Conservation (phyloP, 2,329 filamentous ascomycete species). For the Rosellinia necatrix region DNA sequence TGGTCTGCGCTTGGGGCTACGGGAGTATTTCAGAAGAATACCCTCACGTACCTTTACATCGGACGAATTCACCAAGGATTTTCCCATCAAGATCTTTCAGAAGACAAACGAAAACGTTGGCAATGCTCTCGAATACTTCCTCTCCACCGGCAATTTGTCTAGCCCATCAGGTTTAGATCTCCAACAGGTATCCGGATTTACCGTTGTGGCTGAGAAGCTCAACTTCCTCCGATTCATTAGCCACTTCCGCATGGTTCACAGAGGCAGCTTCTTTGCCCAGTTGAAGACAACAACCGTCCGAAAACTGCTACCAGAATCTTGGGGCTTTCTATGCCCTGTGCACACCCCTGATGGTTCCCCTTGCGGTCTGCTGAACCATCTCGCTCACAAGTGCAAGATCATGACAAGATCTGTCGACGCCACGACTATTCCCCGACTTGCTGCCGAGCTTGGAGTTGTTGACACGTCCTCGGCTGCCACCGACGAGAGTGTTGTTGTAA, state of each 20-base stretch:
- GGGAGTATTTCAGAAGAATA: conserved; percentile 61
- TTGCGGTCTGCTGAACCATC: conserved; percentile 91
- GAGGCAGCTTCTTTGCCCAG: conserved; percentile 98
- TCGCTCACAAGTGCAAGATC: conserved; percentile 93
- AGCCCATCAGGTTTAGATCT: conserved; percentile 91
- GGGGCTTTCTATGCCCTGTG: conserved; percentile 96
- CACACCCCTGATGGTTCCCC: conserved; percentile 96
- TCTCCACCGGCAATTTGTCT: conserved; percentile 92
- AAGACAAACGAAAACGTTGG: conserved; percentile 89
- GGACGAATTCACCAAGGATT: conserved; percentile 77
- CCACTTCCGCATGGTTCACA: conserved; percentile 98
- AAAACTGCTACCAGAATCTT: conserved; percentile 93
- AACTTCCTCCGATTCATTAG: conserved; percentile 99
- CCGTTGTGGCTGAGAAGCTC: conserved; percentile 96
- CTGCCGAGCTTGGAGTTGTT: conserved; percentile 79
- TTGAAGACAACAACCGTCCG: conserved; percentile 96
- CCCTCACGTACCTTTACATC: conserved; percentile 76
- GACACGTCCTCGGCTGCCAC: conserved; percentile 76
- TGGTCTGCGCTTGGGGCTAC: conserved; percentile 55
- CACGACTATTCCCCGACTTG: conserved; percentile 72
- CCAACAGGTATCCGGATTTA: conserved; percentile 93
- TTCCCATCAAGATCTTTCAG: conserved; percentile 75
- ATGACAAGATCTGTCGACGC: conserved; percentile 76
- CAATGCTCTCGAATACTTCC: conserved; percentile 87
- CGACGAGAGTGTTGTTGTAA: conserved; percentile 83